Evolutionary conservation across 208 protist species (phyloP).

Genomic region (Trypanosoma theileri): DNA sequence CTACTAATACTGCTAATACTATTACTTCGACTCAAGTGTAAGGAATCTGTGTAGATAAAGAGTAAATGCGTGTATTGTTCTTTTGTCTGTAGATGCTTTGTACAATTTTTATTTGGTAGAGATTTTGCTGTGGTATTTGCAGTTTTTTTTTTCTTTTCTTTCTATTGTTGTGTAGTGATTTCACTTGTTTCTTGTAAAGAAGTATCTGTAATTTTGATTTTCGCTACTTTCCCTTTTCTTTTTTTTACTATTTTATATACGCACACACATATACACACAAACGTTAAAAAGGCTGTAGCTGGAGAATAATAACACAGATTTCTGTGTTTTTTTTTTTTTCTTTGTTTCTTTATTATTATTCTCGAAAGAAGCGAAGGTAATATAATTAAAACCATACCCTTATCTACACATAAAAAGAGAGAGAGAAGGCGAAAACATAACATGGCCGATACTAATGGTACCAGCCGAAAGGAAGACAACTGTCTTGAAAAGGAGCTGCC

Average conservation of each 20-base stretch:
- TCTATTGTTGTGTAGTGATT: background rate
- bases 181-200: background rate
- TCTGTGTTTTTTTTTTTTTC: too few species aligned
- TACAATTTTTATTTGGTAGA: background rate
- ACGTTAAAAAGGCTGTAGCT: too few species aligned
- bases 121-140: background rate
- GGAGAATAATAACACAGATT: too few species aligned
- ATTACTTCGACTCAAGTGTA: background rate
- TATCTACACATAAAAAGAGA: background rate
- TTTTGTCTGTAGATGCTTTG: too few species aligned
- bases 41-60: background rate
- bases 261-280: too few species aligned
- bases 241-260: background rate
- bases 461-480: background rate
- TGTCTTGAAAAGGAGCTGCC: slow-evolving; percentile 25
- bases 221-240: background rate
- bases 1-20: background rate
- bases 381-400: too few species aligned
- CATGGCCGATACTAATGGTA: slow-evolving; percentile 11
- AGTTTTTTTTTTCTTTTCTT: background rate
- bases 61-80: too few species aligned
- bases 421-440: background rate
- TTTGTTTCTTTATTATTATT: too few species aligned
- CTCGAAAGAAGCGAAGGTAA: too few species aligned
- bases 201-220: background rate